Conservation (phyloP, 2,329 filamentous ascomycete genomes). For the Arthroderma sp. region DNA sequence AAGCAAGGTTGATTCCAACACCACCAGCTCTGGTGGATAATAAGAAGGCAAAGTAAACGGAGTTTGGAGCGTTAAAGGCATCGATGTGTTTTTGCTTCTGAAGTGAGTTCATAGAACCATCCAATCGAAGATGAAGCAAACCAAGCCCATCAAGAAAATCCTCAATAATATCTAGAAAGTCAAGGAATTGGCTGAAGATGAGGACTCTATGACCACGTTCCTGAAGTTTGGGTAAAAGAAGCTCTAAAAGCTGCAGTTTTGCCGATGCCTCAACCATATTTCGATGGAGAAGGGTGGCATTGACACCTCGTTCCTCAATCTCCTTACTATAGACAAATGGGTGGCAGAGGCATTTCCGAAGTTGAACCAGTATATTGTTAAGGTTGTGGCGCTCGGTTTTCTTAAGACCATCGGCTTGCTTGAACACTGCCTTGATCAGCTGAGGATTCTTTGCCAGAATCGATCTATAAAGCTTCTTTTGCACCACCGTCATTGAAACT, state of each 20-base stretch:
- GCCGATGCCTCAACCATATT: slow-evolving; percentile 85
- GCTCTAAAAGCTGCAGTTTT: slow-evolving; percentile 70
- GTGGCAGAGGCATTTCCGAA: slow-evolving; percentile 88
- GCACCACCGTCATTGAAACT: slow-evolving; percentile 85
- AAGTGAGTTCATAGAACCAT: slow-evolving; percentile 66
- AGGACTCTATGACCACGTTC: slow-evolving; percentile 79
- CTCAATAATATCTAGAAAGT: slow-evolving; percentile 75
- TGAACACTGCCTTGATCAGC: slow-evolving; percentile 74
- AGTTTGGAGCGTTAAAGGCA: slow-evolving; percentile 75
- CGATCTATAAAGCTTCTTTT: slow-evolving; percentile 87
- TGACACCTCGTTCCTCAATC: slow-evolving; percentile 68
- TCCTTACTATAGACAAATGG: slow-evolving; percentile 86
- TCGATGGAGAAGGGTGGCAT: slow-evolving; percentile 50
- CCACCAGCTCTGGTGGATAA: slow-evolving; percentile 89
- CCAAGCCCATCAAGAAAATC: slow-evolving; percentile 74
- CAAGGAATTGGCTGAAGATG: slow-evolving; percentile 90
- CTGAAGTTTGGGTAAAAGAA: slow-evolving; percentile 76
- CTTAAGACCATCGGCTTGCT: slow-evolving; percentile 47
- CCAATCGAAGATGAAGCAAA: slow-evolving; percentile 63
- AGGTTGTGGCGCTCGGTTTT: slow-evolving; percentile 62
- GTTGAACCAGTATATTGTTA: slow-evolving; percentile 90
- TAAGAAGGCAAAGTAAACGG: slow-evolving; percentile 74
- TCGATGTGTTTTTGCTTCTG: slow-evolving; percentile 94
- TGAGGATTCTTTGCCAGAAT: slow-evolving; percentile 85
- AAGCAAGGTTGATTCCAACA: slow-evolving; percentile 93